Conservation (phyloP, 768 basidiomycete genomes). For the Gelatoporia subvermispora region DNA sequence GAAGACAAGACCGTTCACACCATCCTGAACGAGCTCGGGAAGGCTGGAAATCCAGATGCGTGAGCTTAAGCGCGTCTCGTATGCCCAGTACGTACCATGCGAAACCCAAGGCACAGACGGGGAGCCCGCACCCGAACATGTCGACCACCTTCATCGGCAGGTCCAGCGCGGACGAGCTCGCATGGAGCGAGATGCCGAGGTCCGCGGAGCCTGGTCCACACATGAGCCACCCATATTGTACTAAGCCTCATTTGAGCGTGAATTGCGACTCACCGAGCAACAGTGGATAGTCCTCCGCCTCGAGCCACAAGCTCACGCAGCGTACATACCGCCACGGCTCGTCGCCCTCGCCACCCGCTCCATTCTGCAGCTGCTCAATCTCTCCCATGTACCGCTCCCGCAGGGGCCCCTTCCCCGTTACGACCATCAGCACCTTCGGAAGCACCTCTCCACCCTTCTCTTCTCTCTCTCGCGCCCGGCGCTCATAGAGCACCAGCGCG, state of each 20-base stretch:
- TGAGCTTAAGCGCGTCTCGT: too few species aligned
- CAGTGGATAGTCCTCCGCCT: slow-evolving; percentile 84
- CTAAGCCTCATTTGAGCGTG: neutral
- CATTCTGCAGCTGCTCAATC: slow-evolving; percentile 51
- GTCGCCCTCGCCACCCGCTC: slow-evolving; percentile 16
- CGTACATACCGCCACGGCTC: slow-evolving; percentile 67
- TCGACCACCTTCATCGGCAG: slow-evolving; percentile 99
- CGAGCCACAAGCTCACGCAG: slow-evolving; percentile 83
- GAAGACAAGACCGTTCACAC: slow-evolving; percentile 82
- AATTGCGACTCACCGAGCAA: slow-evolving; percentile 55
- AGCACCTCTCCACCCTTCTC: slow-evolving; percentile 26
- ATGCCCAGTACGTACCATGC: slow-evolving; percentile 57
- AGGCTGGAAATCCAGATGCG: too few species aligned
- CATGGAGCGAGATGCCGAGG: slow-evolving; percentile 86
- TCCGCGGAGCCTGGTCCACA: slow-evolving; percentile 72
- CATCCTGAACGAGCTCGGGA: slow-evolving; percentile 79
- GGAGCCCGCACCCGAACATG: slow-evolving; percentile 96
- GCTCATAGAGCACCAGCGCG: slow-evolving; percentile 70
- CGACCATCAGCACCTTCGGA: slow-evolving; percentile 75
- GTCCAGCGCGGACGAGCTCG: slow-evolving; percentile 85
- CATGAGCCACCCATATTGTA: neutral
- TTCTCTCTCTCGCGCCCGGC: slow-evolving; percentile 38
- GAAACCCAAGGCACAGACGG: slow-evolving; percentile 88
- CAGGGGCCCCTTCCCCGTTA: slow-evolving; percentile 89
- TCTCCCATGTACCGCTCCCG: slow-evolving; percentile 68